phyloP scores from a whole-genome alignment of 495 filamentous ascomycete species.

The Cercophora sp. region DNA sequence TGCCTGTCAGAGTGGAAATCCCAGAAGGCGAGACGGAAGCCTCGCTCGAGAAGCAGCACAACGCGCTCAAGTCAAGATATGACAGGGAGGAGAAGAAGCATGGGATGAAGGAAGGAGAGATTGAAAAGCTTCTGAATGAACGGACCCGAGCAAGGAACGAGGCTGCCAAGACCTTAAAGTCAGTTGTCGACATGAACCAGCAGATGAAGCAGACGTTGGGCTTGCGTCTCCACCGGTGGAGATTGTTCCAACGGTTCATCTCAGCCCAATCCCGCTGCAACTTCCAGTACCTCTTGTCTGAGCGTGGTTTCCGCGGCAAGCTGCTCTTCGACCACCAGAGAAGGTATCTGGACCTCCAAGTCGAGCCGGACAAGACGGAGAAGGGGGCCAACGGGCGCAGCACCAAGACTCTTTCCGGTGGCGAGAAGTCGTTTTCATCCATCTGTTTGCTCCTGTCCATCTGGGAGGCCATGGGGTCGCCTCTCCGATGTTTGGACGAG shows the following conservation, averaged over 20 bases:
- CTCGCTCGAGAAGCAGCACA: slow-evolving; percentile 61
- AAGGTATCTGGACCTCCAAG: slow-evolving; percentile 71
- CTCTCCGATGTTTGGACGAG: slow-evolving; percentile 92
- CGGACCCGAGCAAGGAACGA: slow-evolving; percentile 35
- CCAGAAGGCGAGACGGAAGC: slow-evolving; percentile 61
- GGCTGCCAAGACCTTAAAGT: slow-evolving; percentile 35
- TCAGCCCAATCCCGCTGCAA: slow-evolving; percentile 76
- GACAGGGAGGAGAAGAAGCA: slow-evolving; percentile 25
- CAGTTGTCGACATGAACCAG: slow-evolving; percentile 50
- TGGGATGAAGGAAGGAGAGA: slow-evolving; percentile 65
- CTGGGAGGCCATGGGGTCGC: slow-evolving; percentile 98
- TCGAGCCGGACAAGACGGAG: slow-evolving; percentile 74
- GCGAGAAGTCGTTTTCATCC: slow-evolving; percentile 96
- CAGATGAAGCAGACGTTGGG: slow-evolving; percentile 61
- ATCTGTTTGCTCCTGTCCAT: slow-evolving; percentile 88
- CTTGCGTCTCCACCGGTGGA: slow-evolving; percentile 71
- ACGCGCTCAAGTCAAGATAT: slow-evolving; percentile 54
- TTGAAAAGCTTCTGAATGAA: slow-evolving; percentile 43
- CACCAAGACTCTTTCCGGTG: slow-evolving; percentile 88
- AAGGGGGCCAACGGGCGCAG: slow-evolving; percentile 63
- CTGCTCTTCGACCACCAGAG: slow-evolving; percentile 70
- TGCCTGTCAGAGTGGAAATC: slow-evolving; percentile 56
- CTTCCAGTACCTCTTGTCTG: slow-evolving; percentile 82
- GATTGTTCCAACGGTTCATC: slow-evolving; percentile 75
- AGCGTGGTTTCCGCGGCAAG: slow-evolving; percentile 81